phyloP scores from a whole-genome alignment of 2,329 filamentous ascomycete species.

The Fusarium denticulatum region DNA sequence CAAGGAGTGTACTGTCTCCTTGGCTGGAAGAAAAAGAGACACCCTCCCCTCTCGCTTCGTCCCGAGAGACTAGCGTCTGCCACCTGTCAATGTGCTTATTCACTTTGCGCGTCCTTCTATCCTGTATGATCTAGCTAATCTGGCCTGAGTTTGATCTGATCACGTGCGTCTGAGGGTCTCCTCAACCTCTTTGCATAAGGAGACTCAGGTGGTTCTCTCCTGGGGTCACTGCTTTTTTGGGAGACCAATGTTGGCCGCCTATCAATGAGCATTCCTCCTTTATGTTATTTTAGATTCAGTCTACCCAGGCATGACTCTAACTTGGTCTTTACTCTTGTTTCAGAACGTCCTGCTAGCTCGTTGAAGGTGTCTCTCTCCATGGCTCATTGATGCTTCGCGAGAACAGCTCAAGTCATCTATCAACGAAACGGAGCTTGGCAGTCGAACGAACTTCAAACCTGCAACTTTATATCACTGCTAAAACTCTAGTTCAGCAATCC shows the following conservation, averaged over 20 bases:
- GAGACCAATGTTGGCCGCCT: rapidly evolving
- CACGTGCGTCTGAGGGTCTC: rapidly evolving
- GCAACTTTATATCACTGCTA: rapidly evolving
- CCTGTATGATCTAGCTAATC: neutral
- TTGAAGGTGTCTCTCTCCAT: rapidly evolving
- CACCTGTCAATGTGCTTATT: no score
- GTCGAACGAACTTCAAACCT: rapidly evolving
- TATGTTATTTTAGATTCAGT: rapidly evolving
- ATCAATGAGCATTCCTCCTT: rapidly evolving
- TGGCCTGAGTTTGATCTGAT: neutral
- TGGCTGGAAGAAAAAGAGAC: no score
- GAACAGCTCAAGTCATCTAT: neutral
- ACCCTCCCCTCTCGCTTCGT: no score
- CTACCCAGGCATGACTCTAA: rapidly evolving
- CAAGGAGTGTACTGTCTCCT: neutral
- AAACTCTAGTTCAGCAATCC: neutral
- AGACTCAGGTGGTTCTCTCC: neutral
- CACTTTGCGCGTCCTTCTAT: no score
- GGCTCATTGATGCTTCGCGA: neutral
- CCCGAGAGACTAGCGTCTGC: no score
- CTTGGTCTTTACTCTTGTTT: rapidly evolving
- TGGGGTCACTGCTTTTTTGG: neutral
- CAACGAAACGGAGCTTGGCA: rapidly evolving
- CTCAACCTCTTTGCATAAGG: no score
- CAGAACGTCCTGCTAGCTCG: neutral